Base-by-base conservation (phyloP, 306 rosid species). In the Gillenia trifoliata region DNA sequence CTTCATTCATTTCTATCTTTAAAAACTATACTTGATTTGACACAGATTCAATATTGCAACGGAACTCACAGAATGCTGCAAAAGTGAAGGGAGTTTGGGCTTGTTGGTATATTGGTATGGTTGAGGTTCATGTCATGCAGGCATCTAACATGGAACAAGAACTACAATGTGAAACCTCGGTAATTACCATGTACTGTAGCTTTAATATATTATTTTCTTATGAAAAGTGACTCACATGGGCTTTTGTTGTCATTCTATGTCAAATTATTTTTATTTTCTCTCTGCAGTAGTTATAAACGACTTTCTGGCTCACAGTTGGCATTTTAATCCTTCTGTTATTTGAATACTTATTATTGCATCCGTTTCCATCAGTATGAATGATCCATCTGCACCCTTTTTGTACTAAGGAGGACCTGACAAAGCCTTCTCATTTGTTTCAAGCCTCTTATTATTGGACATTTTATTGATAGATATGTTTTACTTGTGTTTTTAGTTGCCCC, bases 141-240 rank as follows among this genome's bases (percentile, higher is more conserved):
- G 71, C 85, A 82, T 69, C 85, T 82, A 65, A 74, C 71, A 15
- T 82, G 79, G 85, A 82, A 82, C 64, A 82, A 82, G 59, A 82
- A 82, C 25, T 82, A 73, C 60, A 82, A 82, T 73, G 85, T 78
- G 65, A 82, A 82, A 66, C 85, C 82, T 47, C 72, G 75, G 85
- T 78, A 78, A 64, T 11, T 15, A 19, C n/a, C 62, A 16, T 19
- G 5, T 61, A 12, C 60, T 54, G 56, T 30, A 26, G 22, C 49
- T 38, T 52, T 36, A 31, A 28, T 29, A n/a, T 4, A 1, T 52
- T 4, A 72, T 30, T 59, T 72, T 47, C 50, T 31, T 23, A 34
- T 1, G 19, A 20, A 36, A 50, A n/a, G 33, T 4, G 47, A n/a
- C 52, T 68, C 38, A 57, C 11, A 59, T 28, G n/a, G 26, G 6